Conservation (phyloP, 176 grass and related monocot genomes). For the Hordeum marinum region DNA sequence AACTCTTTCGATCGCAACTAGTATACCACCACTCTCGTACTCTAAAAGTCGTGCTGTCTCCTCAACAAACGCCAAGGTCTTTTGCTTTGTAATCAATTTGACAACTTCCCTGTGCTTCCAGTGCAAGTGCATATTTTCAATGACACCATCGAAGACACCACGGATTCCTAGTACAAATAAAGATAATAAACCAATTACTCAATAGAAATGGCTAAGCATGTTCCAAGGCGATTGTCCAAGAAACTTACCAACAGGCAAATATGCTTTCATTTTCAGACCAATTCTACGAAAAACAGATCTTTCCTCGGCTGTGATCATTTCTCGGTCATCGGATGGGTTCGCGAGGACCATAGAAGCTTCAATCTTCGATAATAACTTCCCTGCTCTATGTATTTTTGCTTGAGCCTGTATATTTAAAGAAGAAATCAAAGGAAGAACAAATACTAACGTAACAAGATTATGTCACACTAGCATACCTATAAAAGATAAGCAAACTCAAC, state of each 20-base stretch:
- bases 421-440: conserved; percentile 5
- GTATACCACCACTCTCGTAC: conserved; percentile 93
- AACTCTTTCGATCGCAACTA: conserved; percentile 86
- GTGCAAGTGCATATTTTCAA: conserved; percentile 99
- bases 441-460: background rate
- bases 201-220: background rate
- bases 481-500: conserved; percentile 11
- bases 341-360: conserved; percentile 79
- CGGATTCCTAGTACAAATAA: conserved; percentile 54
- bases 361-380: conserved; percentile 65
- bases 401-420: conserved; percentile 56
- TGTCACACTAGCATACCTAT: background rate
- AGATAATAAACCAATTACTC: conserved; percentile 6
- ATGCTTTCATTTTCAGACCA: conserved; percentile 84
- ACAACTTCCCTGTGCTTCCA: conserved; percentile 97
- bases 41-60: conserved; percentile 79
- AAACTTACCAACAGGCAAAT: conserved; percentile 87
- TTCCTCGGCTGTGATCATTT: conserved; percentile 93
- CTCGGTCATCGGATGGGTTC: conserved; percentile 63
- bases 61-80: conserved; percentile 76
- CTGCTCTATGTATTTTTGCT: conserved; percentile 68
- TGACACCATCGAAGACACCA: conserved; percentile 93
- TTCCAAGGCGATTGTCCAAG: background rate
- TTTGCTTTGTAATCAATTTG: conserved; percentile 93
- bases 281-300: conserved; percentile 91